Evolutionary conservation across 176 grass and related monocot species (phyloP).

Genomic region (Eleusine coracana): DNA sequence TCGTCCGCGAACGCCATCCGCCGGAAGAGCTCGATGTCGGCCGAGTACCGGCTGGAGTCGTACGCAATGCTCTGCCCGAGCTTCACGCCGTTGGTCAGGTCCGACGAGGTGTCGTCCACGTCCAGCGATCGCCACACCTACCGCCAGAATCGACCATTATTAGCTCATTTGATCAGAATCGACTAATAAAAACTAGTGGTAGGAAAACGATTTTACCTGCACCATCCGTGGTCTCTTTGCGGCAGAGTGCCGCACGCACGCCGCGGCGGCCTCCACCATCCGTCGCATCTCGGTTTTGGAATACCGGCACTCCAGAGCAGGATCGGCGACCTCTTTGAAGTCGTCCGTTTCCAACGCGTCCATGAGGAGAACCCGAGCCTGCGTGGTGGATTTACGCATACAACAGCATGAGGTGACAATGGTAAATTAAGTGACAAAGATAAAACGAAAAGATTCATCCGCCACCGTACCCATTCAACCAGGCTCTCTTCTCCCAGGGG

Average conservation of each 20-base stretch:
- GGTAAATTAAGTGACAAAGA: neutral
- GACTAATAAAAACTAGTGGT: neutral
- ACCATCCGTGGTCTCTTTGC: constrained; percentile 73
- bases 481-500: constrained; percentile 79
- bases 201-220: constrained; percentile 40
- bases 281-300: constrained; percentile 59
- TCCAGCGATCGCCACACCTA: constrained; percentile 71
- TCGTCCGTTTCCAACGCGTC: constrained; percentile 60
- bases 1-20: constrained; percentile 54
- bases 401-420: neutral
- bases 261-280: constrained; percentile 73
- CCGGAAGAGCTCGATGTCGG: constrained; percentile 65
- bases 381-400: neutral
- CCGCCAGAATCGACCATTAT: neutral
- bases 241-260: constrained; percentile 78
- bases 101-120: constrained; percentile 42
- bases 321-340: constrained; percentile 64
- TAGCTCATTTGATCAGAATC: neutral
- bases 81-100: constrained; percentile 76
- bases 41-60: constrained; percentile 58
- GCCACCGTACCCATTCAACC: constrained; percentile 74
- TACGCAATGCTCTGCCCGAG: constrained; percentile 69
- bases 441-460: neutral
- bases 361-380: constrained; percentile 73
- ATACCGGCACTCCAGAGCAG: constrained; percentile 52